phyloP scores from a whole-genome alignment of 371 early-diverging fungal genomes.

The Capniomyces stellatus region DNA sequence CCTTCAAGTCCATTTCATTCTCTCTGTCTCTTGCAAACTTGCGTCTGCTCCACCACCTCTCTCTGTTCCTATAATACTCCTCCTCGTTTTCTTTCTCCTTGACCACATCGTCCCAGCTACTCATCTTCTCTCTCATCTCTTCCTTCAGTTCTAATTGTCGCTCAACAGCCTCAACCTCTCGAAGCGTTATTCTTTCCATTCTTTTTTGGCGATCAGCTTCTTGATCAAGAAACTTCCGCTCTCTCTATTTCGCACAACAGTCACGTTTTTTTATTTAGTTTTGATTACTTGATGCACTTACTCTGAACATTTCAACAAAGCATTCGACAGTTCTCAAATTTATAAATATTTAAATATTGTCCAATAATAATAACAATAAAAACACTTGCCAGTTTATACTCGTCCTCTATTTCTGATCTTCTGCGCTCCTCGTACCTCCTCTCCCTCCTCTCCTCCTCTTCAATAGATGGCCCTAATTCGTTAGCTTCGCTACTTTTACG shows the following conservation, averaged over 20 bases:
- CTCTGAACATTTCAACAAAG: too few relatives aligned
- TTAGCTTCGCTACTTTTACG: too few relatives aligned
- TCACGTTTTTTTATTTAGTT: too few relatives aligned
- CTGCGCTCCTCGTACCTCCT: constrained; percentile 3
- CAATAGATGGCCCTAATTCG: too few relatives aligned
- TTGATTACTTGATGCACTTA: too few relatives aligned
- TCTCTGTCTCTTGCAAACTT: constrained; percentile 14
- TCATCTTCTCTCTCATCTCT: constrained; percentile 5
- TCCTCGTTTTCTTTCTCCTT: background rate
- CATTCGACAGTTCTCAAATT: too few relatives aligned
- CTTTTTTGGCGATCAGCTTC: constrained; percentile 11
- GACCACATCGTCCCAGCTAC: constrained; percentile 14
- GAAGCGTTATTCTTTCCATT: constrained; percentile 9
- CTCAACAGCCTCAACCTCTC: constrained; percentile 17
- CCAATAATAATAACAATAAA: too few relatives aligned
- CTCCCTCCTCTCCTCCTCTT: constrained; percentile 12
- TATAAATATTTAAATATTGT: too few relatives aligned
- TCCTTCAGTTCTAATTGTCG: constrained; percentile 8
- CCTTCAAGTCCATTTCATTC: constrained; percentile 12
- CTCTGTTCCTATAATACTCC: constrained; percentile 19
- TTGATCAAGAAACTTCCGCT: constrained; percentile 5
- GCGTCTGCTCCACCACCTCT: constrained; percentile 23
- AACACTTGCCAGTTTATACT: constrained; percentile 7
- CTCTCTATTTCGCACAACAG: too few relatives aligned
- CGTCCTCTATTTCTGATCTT: constrained; percentile 4